A percentile compares a stretch with the other conserved stretches of the same genome.
These are phyloP conservation scores for Penicillium brasilianum DNA, from an alignment of 2,329 filamentous ascomycete genomes.

Conservation along the genomic window DNA sequence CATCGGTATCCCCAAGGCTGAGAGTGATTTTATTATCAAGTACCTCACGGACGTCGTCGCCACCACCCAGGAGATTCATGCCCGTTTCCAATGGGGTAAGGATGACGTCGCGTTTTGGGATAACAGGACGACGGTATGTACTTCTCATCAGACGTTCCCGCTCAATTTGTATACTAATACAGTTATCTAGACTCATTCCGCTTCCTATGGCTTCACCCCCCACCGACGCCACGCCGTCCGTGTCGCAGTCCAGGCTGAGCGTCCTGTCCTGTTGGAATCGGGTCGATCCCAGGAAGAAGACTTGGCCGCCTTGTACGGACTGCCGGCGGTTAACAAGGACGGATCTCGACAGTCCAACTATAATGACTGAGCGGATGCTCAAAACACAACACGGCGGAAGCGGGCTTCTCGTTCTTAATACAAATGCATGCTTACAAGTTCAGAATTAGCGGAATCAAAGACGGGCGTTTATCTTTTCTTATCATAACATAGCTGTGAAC, in stretches of 20 bases:
- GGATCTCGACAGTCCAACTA: conserved; percentile 62
- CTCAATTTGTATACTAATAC: not conserved
- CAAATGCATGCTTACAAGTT: not conserved
- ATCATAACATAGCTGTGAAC: not conserved
- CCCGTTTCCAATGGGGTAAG: conserved; percentile 67
- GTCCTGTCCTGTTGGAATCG: conserved; percentile 49
- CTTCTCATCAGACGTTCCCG: not conserved
- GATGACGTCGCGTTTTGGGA: conserved; percentile 73
- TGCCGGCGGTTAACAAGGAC: conserved; percentile 61
- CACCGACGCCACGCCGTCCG: conserved; percentile 62
- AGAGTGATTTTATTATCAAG: conserved; percentile 58
- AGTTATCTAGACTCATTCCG: conserved; percentile 55
- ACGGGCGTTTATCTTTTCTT: not conserved
- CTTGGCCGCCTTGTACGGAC: conserved; percentile 51
- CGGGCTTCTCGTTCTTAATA: conserved; percentile 8
- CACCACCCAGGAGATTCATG: conserved; percentile 70
- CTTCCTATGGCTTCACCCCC: conserved; percentile 62
- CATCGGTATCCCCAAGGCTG: conserved; percentile 62
- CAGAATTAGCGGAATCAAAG: conserved; percentile 8
- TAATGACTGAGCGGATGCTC: conserved; percentile 52
- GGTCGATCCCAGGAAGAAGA: conserved; percentile 63
- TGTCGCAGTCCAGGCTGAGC: conserved; percentile 55
- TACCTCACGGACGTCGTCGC: conserved; percentile 61
- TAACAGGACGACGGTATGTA: conserved; percentile 60
- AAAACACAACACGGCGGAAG: not conserved